Conservation (phyloP, 768 basidiomycete genomes). For the Dentipellis fragilis region DNA sequence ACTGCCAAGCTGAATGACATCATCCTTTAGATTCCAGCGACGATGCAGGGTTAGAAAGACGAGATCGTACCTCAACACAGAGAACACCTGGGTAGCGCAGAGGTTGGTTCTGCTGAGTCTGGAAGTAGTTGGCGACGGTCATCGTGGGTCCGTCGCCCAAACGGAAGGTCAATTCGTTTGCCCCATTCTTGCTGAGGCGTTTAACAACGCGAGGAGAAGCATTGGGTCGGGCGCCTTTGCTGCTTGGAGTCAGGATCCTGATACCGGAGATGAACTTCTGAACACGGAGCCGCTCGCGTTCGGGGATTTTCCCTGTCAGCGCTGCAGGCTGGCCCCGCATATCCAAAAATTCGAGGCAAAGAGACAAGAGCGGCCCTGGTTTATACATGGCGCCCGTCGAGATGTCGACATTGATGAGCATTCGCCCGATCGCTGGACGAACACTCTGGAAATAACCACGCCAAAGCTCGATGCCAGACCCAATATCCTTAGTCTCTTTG, state of each 20-base stretch:
- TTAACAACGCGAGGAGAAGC: constrained; percentile 47
- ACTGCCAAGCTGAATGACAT: constrained; percentile 37
- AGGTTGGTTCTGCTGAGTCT: constrained; percentile 36
- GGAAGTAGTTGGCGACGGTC: constrained; percentile 58
- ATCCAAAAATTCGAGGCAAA: constrained; percentile 49
- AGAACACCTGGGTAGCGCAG: constrained; percentile 53
- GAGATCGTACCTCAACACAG: constrained; percentile 51
- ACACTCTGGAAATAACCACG: constrained; percentile 77
- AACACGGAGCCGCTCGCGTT: constrained; percentile 42
- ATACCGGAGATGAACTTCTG: constrained; percentile 48
- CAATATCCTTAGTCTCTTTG: constrained; percentile 42
- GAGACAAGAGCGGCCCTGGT: constrained; percentile 43
- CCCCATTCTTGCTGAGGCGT: constrained; percentile 44
- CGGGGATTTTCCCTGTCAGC: constrained; percentile 35
- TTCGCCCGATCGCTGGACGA: constrained; percentile 50
- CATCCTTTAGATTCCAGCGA: neutral
- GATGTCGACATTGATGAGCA: constrained; percentile 72
- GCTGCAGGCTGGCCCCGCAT: constrained; percentile 21
- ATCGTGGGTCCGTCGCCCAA: constrained; percentile 44
- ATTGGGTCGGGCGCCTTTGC: neutral
- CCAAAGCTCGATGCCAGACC: constrained; percentile 61
- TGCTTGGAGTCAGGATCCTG: constrained; percentile 33
- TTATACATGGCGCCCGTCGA: constrained; percentile 71
- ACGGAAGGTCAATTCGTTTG: constrained; percentile 42
- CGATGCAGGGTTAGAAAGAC: neutral